A percentile compares a stretch with the other conserved stretches of the same genome.
Conservation (phyloP, 495 filamentous ascomycete species). For the Amorphotheca resinae region DNA sequence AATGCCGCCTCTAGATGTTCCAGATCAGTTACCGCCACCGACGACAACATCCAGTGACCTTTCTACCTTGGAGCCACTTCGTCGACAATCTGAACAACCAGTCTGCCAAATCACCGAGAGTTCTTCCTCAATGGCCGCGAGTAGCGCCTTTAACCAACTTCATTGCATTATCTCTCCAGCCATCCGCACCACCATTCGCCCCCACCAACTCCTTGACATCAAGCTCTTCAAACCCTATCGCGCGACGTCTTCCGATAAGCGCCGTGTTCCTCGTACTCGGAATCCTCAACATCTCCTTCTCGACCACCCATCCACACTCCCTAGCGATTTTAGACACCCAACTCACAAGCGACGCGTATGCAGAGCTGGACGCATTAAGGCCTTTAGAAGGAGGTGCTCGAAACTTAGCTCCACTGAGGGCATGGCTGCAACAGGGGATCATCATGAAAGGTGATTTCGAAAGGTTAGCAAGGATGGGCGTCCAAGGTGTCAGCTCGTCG, state of each 20-base stretch:
- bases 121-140: slow-evolving; percentile 29
- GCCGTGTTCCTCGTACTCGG: slow-evolving; percentile 82
- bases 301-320: slow-evolving; percentile 61
- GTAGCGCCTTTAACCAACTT: slow-evolving; percentile 33
- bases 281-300: slow-evolving; percentile 72
- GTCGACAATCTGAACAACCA: no score
- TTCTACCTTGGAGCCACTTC: no score
- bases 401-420: slow-evolving; percentile 60
- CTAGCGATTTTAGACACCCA: slow-evolving; percentile 55
- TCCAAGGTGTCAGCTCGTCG: slow-evolving; percentile 93
- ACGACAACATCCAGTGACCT: no score
- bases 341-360: slow-evolving; percentile 61
- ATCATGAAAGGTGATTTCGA: slow-evolving; percentile 70
- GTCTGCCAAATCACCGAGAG: no score
- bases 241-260: slow-evolving; percentile 49
- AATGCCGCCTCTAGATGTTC: no score
- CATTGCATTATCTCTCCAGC: slow-evolving; percentile 41
- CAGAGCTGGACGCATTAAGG: slow-evolving; percentile 27
- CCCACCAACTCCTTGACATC: slow-evolving; percentile 23
- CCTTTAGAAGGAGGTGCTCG: slow-evolving; percentile 44
- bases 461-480: slow-evolving; percentile 70
- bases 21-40: no score
- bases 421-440: slow-evolving; percentile 91
- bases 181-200: slow-evolving; percentile 39
- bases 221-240: slow-evolving; percentile 13